Conservation (phyloP, 768 basidiomycete genomes). For the Macrolepiota fuliginosa region DNA sequence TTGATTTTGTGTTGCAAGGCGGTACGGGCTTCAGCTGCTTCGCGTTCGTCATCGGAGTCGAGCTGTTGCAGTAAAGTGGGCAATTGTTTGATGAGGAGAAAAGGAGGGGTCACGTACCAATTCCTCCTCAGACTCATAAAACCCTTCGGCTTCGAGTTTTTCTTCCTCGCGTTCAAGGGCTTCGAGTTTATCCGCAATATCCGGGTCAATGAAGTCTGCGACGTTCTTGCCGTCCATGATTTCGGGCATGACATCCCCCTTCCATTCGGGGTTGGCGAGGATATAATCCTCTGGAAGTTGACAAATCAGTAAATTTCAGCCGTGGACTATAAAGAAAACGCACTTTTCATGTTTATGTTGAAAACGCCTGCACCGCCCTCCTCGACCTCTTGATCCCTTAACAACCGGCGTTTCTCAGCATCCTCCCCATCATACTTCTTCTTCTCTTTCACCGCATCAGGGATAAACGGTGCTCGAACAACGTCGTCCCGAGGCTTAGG, state of each 20-base stretch:
- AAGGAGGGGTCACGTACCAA: conserved; percentile 48
- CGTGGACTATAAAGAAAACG: conserved; percentile 25
- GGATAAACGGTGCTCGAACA: conserved; percentile 84
- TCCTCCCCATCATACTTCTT: conserved; percentile 87
- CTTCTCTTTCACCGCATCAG: conserved; percentile 73
- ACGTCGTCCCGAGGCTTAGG: conserved; percentile 91
- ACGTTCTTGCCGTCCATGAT: conserved; percentile 98
- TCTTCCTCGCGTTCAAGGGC: conserved; percentile 97
- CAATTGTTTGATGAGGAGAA: background rate
- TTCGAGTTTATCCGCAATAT: conserved; percentile 95
- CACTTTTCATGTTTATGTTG: conserved; percentile 88
- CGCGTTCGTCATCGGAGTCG: conserved; percentile 77
- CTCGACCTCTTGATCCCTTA: conserved; percentile 81
- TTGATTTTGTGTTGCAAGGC: conserved; percentile 65
- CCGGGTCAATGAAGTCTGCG: conserved; percentile 97
- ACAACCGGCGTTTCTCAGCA: conserved; percentile 68
- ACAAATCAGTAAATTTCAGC: background rate
- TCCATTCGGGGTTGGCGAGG: conserved; percentile 90
- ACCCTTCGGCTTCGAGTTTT: conserved; percentile 89
- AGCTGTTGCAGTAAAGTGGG: conserved; percentile 33
- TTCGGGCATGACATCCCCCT: conserved; percentile 96
- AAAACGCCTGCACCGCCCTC: conserved; percentile 90
- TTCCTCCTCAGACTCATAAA: conserved; percentile 88
- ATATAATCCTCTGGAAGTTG: conserved; percentile 77
- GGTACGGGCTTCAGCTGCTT: conserved; percentile 58